These are phyloP conservation scores for Oryza nivara DNA, from an alignment of 176 grass and related monocot genomes.

Conservation along the genomic window DNA sequence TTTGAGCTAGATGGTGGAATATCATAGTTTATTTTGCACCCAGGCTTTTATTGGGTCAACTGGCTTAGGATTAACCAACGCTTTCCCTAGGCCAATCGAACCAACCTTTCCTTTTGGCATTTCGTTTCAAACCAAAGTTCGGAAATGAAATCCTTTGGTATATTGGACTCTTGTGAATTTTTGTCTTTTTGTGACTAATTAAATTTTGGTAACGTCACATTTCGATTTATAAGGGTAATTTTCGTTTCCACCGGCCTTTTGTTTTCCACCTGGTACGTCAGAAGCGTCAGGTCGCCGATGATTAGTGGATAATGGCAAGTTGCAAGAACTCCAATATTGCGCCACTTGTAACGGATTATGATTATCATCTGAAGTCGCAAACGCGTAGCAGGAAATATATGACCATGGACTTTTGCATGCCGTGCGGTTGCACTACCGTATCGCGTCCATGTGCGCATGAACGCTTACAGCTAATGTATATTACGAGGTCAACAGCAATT, in stretches of 20 bases:
- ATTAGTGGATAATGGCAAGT: conserved; percentile 42
- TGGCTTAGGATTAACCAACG: background rate
- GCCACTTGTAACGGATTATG: conserved; percentile 27
- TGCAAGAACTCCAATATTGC: conserved; percentile 29
- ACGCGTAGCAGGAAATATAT: conserved; percentile 22
- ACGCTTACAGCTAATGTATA: conserved; percentile 24
- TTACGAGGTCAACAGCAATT: conserved; percentile 40
- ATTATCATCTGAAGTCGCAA: conserved; percentile 12
- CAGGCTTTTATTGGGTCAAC: background rate
- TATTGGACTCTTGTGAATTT: background rate
- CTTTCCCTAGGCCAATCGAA: background rate
- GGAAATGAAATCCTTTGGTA: background rate
- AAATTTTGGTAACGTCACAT: background rate
- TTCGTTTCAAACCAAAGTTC: background rate
- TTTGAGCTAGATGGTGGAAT: conserved; percentile 16
- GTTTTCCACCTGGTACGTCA: background rate
- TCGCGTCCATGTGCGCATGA: conserved; percentile 47
- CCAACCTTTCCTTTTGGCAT: background rate
- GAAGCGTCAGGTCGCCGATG: background rate
- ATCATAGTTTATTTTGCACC: conserved; percentile 1
- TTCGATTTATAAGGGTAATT: background rate
- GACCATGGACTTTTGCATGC: conserved; percentile 35
- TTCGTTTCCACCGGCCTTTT: background rate
- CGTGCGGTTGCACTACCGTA: conserved; percentile 24
- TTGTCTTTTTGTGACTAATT: background rate